These are phyloP conservation scores for Aeminium ludgeri DNA, from an alignment of 495 filamentous ascomycete genomes.

Conservation along the genomic window DNA sequence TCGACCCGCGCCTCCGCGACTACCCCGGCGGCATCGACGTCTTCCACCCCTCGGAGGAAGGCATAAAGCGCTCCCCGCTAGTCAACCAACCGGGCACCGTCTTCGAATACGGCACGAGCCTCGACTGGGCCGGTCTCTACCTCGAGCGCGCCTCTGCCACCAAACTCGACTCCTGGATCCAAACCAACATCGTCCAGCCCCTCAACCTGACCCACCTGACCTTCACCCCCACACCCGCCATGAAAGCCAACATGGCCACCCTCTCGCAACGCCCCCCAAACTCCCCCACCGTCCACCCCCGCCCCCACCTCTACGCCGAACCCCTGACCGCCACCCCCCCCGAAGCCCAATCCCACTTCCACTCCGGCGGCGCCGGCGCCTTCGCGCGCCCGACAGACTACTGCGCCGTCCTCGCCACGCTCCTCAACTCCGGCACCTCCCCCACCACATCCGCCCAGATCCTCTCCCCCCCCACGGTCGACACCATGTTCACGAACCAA, in stretches of 20 bases:
- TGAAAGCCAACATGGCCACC: slow-evolving; percentile 33
- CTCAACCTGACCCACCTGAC: slow-evolving; percentile 35
- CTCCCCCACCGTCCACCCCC: slow-evolving; percentile 23
- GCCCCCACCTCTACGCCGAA: slow-evolving; percentile 33
- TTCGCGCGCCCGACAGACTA: slow-evolving; percentile 41
- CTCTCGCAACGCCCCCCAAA: slow-evolving; percentile 30
- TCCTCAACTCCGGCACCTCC: slow-evolving; percentile 24
- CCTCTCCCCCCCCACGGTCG: slow-evolving; percentile 33
- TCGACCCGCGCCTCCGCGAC: slow-evolving; percentile 33
- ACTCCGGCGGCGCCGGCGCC: slow-evolving; percentile 39
- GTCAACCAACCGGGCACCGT: slow-evolving; percentile 39
- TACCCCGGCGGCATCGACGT: slow-evolving; percentile 38
- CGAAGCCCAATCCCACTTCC: slow-evolving; percentile 27
- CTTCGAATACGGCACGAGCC: slow-evolving; percentile 42
- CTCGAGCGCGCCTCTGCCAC: slow-evolving; percentile 35
- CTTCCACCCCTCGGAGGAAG: slow-evolving; percentile 31
- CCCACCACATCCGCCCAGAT: slow-evolving; percentile 33
- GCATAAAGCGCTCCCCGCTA: slow-evolving; percentile 30
- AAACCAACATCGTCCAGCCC: slow-evolving; percentile 39
- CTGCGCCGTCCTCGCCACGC: slow-evolving; percentile 23
- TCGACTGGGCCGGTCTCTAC: slow-evolving; percentile 45
- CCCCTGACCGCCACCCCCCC: slow-evolving; percentile 27
- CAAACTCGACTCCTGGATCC: slow-evolving; percentile 39
- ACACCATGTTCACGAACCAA: slow-evolving; percentile 45
- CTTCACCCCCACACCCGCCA: slow-evolving; percentile 36